Base-by-base conservation (phyloP, 768 basidiomycete genomes). In the Boletus barrowsii region DNA sequence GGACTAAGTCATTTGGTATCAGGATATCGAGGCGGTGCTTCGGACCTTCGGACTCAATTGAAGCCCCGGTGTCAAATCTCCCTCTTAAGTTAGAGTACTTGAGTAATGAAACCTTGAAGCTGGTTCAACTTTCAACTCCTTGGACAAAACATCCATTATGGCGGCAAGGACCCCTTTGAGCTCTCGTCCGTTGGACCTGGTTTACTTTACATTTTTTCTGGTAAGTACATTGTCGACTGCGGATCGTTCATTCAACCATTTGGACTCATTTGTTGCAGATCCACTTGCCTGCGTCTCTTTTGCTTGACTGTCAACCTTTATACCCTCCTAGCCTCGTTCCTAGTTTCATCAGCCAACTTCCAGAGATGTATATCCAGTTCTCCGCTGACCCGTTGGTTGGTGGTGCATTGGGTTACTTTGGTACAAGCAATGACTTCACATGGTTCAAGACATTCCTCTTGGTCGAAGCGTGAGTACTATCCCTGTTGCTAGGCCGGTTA, bases 191-290 rank as follows among this genome's bases (percentile, higher is more conserved):
- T 57, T 83, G 39, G 88, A 90, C 66, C 60, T 87, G 3, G 29
- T 89, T 3, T 92, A 91, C 65, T 87, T 89, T 56, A 47, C 62
- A 0, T 92, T 88, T 73, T 91, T 90, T 59, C 61, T 84, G 52
- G 88, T 84, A 56, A 55, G 81, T 65, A 7, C 24, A 18, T 9
- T 29, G 1, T 50, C 15, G 7, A 26, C 32, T 26, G 18, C 11
- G 46, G 33, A 42, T 11, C 15, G 26, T 39, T 55, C 17, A 13
- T 47, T 15, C 11, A 42, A 9, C 13, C 7, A 5, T 36, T 44
- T 13, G 10, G 18, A 26, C 17, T 4, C 33, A 5, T 43, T 18
- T 22, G 26, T 17, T 42, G 45, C 57, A 83, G 82, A 72, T 84
- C 1, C 90, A 93, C 63, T 73, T 91, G 33, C 80, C 84, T 0